Evolutionary conservation across 495 filamentous ascomycete genomes (phyloP).

Genomic region (Penicillium desertorum): DNA sequence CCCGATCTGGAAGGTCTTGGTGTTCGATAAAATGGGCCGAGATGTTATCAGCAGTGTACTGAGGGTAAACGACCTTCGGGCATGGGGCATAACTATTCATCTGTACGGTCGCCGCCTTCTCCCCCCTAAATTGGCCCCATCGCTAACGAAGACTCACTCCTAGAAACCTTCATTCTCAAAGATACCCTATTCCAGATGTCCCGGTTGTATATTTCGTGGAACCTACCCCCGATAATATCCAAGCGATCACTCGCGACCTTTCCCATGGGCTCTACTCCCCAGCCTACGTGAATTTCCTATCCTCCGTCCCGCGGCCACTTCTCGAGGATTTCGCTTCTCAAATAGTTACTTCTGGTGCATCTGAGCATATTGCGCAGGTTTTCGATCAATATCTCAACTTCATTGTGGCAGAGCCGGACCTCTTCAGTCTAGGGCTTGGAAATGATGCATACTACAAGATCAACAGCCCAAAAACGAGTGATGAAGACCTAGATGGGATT

Average conservation of each 20-base stretch:
- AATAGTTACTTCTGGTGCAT: conserved; percentile 77
- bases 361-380: conserved; percentile 86
- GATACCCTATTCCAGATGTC: conserved; percentile 94
- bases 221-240: conserved; percentile 75
- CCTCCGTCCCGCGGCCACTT: conserved; percentile 86
- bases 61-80: conserved; percentile 85
- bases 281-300: conserved; percentile 96
- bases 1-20: conserved; percentile 71
- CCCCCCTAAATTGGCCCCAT: neutral
- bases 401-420: conserved; percentile 90
- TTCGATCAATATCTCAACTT: conserved; percentile 99
- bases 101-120: conserved; percentile 53
- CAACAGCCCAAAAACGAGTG: conserved; percentile 87
- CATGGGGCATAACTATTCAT: conserved; percentile 96
- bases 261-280: conserved; percentile 85
- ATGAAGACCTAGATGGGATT: conserved; percentile 81
- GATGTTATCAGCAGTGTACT: conserved; percentile 91
- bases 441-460: conserved; percentile 92
- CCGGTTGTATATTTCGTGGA: conserved; percentile 95
- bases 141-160: conserved; percentile 15
- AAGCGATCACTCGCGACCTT: conserved; percentile 82
- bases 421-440: conserved; percentile 87
- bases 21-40: conserved; percentile 67
- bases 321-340: conserved; percentile 94
- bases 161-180: conserved; percentile 75